Evolutionary conservation across 2,329 filamentous ascomycete species (phyloP).

Genomic region (Nigrospora osmanthi): DNA sequence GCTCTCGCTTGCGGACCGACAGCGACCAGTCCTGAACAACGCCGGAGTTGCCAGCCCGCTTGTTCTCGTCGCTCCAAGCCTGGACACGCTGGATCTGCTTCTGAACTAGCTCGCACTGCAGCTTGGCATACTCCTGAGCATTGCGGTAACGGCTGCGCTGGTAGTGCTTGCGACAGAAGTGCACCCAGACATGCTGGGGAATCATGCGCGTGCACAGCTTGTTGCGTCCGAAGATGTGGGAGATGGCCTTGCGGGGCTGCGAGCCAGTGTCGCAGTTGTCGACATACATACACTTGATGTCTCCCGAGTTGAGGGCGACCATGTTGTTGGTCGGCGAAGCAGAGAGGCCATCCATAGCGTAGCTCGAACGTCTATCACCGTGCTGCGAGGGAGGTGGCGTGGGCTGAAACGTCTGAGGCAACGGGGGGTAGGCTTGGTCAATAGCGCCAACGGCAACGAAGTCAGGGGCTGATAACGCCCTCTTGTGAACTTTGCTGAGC

Average conservation of each 20-base stretch:
- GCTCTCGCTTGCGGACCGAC: slow-evolving; percentile 56
- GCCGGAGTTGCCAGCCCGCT: slow-evolving; percentile 24
- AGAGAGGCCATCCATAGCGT: slow-evolving; percentile 11
- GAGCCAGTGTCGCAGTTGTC: slow-evolving; percentile 51
- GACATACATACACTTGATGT: slow-evolving; percentile 44
- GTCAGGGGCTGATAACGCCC: slow-evolving; percentile 41
- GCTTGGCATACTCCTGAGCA: slow-evolving; percentile 47
- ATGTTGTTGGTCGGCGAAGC: slow-evolving; percentile 7
- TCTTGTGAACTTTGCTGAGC: slow-evolving; percentile 31
- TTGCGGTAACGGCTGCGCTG: slow-evolving; percentile 68
- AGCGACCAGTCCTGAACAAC: slow-evolving; percentile 54
- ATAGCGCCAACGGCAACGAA: slow-evolving; percentile 23
- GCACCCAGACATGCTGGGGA: slow-evolving; percentile 62
- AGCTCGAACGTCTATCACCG: slow-evolving; percentile 9
- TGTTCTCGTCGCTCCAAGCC: slow-evolving; percentile 50
- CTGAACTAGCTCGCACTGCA: slow-evolving; percentile 57
- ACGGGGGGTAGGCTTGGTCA: slow-evolving; percentile 11
- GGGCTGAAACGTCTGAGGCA: slow-evolving; percentile 16
- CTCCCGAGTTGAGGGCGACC: slow-evolving; percentile 10
- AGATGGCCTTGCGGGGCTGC: slow-evolving; percentile 65
- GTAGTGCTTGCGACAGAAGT: slow-evolving; percentile 76
- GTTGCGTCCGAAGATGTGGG: slow-evolving; percentile 77
- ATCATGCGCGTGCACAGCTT: slow-evolving; percentile 69
- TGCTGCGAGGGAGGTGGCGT: slow-evolving; percentile 16
- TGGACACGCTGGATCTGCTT: slow-evolving; percentile 56